Evolutionary conservation across 129 eudicot genomes (phyloP), one percentile per base, ranked within the genome.

Genomic region (Ambrosia artemisiifolia): DNA sequence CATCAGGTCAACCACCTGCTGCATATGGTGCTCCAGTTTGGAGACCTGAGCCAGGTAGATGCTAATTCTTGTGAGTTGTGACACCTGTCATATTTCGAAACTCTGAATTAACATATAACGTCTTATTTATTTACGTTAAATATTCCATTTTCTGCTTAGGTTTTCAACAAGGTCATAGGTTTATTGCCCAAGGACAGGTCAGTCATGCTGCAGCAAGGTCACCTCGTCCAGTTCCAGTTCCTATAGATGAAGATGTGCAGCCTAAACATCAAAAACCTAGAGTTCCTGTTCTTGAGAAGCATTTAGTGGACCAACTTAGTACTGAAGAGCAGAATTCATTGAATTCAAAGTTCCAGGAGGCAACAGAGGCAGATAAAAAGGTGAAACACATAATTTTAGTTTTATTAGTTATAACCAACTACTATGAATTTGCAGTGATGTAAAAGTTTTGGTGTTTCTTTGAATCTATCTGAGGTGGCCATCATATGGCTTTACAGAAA

Each of bases 221-320:
- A 20, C 96, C 98, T 12, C 88, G 88, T 49, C 96, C 94, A 20
- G 81, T 84, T 79, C 88, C 83, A 54, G 53, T 81, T 80, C 77
- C 86, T 46, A 80, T 68, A 50, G 96, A 88, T 28, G 96, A 87
- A 63, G 80, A 64, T 75, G 62, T 69, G 73, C 88, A 71, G 63
- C 81, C 85, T 33, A 78, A 77, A 65, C 95, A 77, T 56, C 89
- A 57, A 53, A 92, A 86, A 44, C 86, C 89, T 10, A 87, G 79
- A 78, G 94, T 92, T 76, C 98, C 98, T 12, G 85, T 77, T 10
- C 73, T 92, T 71, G 98, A 92, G 88, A 89, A 92, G 84, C 84
- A 92, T 83, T 85, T 92, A 7, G 79, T 92, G 54, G 89, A 85
- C 75, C 98, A 92, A 74, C 95, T 92, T 65, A 92, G 96, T 69